Evolutionary conservation across 106 monocot species (phyloP).

Genomic region (Allium sativum): DNA sequence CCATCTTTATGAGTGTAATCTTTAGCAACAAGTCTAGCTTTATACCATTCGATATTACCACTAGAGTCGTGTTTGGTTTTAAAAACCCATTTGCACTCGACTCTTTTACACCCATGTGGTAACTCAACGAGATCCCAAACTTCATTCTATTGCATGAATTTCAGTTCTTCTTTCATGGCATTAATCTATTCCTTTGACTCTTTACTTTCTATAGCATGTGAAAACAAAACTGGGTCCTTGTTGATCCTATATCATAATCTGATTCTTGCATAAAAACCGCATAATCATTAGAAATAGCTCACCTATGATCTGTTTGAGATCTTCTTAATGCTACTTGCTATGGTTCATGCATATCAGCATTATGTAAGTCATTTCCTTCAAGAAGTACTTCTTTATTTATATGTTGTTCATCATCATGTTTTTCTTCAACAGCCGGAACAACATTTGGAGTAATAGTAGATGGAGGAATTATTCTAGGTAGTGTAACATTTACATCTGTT

Average conservation of each 20-base stretch:
- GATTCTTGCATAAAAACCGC: background rate
- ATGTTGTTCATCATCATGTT: background rate
- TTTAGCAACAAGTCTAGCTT: no score
- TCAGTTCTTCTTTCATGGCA: conserved; percentile 4
- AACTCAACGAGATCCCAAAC: conserved; percentile 7
- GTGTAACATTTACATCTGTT: no score
- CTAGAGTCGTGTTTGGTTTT: no score
- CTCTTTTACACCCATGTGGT: background rate
- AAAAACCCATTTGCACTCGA: background rate
- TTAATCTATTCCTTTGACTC: background rate
- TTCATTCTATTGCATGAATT: background rate
- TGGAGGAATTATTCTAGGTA: background rate
- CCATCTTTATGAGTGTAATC: no score
- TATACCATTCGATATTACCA: no score
- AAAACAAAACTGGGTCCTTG: background rate
- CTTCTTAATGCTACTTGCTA: background rate
- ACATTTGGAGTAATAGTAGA: background rate
- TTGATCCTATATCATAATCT: background rate
- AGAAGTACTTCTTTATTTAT: background rate
- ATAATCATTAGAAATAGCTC: background rate
- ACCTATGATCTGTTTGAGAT: background rate
- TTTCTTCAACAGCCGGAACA: background rate
- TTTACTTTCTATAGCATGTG: background rate
- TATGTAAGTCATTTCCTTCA: no score
- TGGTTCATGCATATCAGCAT: no score